These are phyloP conservation scores for Patellaria atrata DNA, from an alignment of 495 filamentous ascomycete species.

Conservation along the genomic window DNA sequence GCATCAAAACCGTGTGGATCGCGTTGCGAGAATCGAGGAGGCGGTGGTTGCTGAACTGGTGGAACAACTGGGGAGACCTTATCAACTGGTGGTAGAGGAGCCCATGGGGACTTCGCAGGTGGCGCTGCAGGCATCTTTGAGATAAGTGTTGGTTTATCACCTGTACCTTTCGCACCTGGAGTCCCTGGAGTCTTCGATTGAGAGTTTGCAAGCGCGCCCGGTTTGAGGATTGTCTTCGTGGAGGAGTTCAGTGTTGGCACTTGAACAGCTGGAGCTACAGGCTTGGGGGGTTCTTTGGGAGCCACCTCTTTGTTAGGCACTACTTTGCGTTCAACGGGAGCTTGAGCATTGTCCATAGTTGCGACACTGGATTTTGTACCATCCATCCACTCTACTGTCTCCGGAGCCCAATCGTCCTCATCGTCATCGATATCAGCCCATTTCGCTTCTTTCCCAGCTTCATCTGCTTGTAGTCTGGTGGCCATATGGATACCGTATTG, in stretches of 20 bases:
- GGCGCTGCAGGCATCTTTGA: slow-evolving; percentile 64
- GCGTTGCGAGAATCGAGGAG: slow-evolving; percentile 16
- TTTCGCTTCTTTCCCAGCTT: slow-evolving; percentile 67
- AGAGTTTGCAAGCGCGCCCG: slow-evolving; percentile 16
- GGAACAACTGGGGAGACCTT: slow-evolving; percentile 55
- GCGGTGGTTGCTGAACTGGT: slow-evolving; percentile 21
- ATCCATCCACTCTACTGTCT: slow-evolving; percentile 93
- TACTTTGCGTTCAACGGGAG: slow-evolving; percentile 20
- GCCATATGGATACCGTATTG: slow-evolving; percentile 95
- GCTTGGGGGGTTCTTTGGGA: slow-evolving; percentile 5
- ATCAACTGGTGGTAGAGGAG: slow-evolving; percentile 67
- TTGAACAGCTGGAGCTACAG: slow-evolving; percentile 4
- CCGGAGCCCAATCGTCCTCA: slow-evolving; percentile 94
- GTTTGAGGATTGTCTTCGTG: slow-evolving; percentile 30
- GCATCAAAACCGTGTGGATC: slow-evolving; percentile 27
- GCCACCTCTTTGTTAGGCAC: slow-evolving; percentile 26
- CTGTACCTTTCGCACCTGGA: slow-evolving; percentile 48
- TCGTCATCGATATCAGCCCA: slow-evolving; percentile 99
- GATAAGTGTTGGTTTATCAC: slow-evolving; percentile 62
- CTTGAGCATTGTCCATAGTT: slow-evolving; percentile 36
- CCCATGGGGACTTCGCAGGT: slow-evolving; percentile 84
- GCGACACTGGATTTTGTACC: slow-evolving; percentile 82
- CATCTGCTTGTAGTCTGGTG: slow-evolving; percentile 72
- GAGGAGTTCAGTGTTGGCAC: slow-evolving; percentile 17
- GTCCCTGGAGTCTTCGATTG: slow-evolving; percentile 22